phyloP scores from a whole-genome alignment of 208 protist species.

The Naegleria fowleri region DNA sequence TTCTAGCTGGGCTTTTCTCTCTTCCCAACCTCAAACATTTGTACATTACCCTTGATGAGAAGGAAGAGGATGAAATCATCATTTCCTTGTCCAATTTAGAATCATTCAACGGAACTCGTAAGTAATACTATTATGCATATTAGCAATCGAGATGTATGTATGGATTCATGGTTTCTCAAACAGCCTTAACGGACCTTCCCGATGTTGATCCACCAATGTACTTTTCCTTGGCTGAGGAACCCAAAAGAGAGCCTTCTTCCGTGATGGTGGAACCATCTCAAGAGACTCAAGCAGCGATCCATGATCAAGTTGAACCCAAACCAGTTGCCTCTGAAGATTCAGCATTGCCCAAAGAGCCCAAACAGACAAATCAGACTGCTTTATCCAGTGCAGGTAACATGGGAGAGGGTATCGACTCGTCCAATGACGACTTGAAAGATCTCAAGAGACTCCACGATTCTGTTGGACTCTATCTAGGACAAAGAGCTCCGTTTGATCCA shows the following conservation, averaged over 20 bases:
- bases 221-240: not conserved
- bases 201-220: not conserved
- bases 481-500: not conserved
- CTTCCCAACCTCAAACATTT: conserved; percentile 53
- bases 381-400: not conserved
- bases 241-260: not conserved
- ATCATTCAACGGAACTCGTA: conserved; percentile 57
- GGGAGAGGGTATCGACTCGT: not conserved
- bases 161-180: not conserved
- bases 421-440: not conserved
- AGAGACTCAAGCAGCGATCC: not conserved
- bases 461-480: not conserved
- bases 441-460: not conserved
- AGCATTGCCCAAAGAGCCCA: not conserved
- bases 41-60: conserved; percentile 54
- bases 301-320: not conserved
- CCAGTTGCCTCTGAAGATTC: not conserved
- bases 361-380: not conserved
- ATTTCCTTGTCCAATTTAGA: conserved; percentile 52
- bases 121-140: too few species aligned
- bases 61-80: conserved; percentile 68
- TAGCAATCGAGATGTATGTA: too few species aligned
- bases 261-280: not conserved
- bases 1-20: conserved; percentile 47
- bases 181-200: conserved; percentile 19